Evolutionary conservation across 202 grass and related monocot genomes (phyloP), one percentile per base, ranked within the genome.

Genomic region (Musa balbisiana): DNA sequence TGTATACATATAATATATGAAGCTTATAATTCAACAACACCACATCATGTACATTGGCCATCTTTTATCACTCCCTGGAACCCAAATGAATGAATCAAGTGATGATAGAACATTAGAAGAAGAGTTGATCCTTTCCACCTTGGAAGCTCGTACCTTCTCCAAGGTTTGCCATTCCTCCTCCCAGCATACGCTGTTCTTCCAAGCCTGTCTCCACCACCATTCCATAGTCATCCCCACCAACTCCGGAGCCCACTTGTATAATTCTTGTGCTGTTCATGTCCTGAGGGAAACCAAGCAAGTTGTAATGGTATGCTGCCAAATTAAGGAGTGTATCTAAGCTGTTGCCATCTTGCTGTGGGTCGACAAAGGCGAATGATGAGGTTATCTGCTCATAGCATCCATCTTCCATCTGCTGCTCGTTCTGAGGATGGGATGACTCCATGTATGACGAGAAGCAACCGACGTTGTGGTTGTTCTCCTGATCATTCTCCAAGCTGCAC

Each of bases 401-500:
- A 51, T 52, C 19, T 63, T 25, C 16, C 73, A 76, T 23, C 17
- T 58, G 33, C 10, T 50, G 73, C 19, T 52, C 22, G 17, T 20
- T 53, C 12, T 26, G 71, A 25, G 73, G 33, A 64, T 56, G 56
- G 12, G 73, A 76, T 5, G 58, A 23, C 12, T 64, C 73, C 56
- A 76, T 23, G 23, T 49, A 50, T 0, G 73, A 50, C 2, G 55
- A 76, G 19, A n/a, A 76, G 64, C 15, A 43, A 43, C 33, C 33
- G 33, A 43, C 33, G 67, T 11, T 21, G 43, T 20, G 10, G 15
- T 52, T 11, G 23, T 75, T 33, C 1, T 80, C 84, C 0, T 82
- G 84, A 56, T 89, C 76, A 17, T 19, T 82, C 50, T 86, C 86
- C 78, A 88, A 75, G 71, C 16, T 49, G 60, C 83, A 81, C 4